A percentile compares a stretch with the other conserved stretches of the same genome.
These are phyloP conservation scores for Pseudopithomyces maydicus DNA, from an alignment of 2,329 filamentous ascomycete species.

Conservation along the genomic window DNA sequence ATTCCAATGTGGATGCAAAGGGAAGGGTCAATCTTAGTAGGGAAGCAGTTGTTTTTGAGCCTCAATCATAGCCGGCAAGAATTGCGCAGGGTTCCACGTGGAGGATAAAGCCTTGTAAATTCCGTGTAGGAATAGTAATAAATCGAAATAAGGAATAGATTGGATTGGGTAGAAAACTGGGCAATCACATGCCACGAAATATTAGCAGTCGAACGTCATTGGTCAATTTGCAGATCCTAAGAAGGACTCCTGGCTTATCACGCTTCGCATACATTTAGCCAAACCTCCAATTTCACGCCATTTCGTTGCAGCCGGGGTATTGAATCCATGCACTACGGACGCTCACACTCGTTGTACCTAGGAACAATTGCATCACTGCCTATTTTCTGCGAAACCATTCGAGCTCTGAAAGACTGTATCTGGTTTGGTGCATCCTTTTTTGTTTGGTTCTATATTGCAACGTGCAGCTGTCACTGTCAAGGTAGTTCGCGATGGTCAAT, in stretches of 20 bases:
- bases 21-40: not conserved
- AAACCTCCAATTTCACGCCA: not conserved
- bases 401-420: too few relatives aligned
- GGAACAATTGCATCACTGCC: too few relatives aligned
- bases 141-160: constrained; percentile 19
- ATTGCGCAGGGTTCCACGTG: constrained; percentile 4
- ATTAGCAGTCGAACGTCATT: constrained; percentile 17
- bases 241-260: constrained; percentile 12
- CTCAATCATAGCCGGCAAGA: constrained; percentile 7
- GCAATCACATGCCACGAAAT: constrained; percentile 5
- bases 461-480: too few relatives aligned
- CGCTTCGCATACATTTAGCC: constrained; percentile 21
- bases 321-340: too few relatives aligned
- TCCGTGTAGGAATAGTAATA: constrained; percentile 18
- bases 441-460: too few relatives aligned
- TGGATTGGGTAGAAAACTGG: constrained; percentile 11
- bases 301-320: too few relatives aligned
- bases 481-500: too few relatives aligned
- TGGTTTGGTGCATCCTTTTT: too few relatives aligned
- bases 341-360: too few relatives aligned
- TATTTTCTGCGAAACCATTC: too few relatives aligned
- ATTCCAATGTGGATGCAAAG: not conserved
- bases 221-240: constrained; percentile 1
- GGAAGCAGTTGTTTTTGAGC: constrained; percentile 14
- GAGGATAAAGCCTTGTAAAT: constrained; percentile 8